phyloP scores from a whole-genome alignment of 2,329 filamentous ascomycete genomes.

The Ophiostoma himal-ulmi region DNA sequence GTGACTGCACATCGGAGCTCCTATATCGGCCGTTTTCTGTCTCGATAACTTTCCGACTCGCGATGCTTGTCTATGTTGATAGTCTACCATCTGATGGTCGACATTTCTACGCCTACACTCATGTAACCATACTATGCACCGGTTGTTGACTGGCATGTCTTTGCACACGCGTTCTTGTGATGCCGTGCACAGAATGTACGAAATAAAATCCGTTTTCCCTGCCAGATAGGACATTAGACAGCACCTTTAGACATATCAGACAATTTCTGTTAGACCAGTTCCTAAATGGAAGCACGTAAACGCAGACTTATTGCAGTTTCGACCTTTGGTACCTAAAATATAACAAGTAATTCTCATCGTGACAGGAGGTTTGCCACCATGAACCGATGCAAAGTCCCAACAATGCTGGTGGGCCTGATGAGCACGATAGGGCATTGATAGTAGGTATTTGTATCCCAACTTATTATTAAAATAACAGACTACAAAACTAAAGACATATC shows the following conservation, averaged over 20 bases:
- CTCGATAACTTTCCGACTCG: background rate
- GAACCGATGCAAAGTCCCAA: constrained; percentile 16
- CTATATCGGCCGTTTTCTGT: background rate
- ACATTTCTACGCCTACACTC: background rate
- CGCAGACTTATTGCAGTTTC: background rate
- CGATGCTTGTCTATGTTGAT: background rate
- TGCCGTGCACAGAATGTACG: constrained; percentile 10
- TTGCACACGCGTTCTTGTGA: constrained; percentile 12
- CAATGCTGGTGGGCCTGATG: background rate
- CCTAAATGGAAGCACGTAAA: background rate
- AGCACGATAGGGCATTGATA: constrained; percentile 13
- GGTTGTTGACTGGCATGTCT: background rate
- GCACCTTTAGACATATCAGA: background rate
- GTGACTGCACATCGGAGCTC: background rate
- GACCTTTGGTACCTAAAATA: background rate
- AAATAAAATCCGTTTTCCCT: background rate
- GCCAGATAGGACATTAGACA: background rate
- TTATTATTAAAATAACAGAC: background rate
- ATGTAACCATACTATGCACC: background rate
- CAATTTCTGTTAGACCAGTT: background rate
- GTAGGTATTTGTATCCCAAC: background rate
- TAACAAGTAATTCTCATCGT: background rate
- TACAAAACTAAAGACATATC: background rate
- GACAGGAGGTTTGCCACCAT: constrained; percentile 18
- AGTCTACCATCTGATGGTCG: background rate